Percentiles rank a stretch among this genome's conserved stretches.
These are phyloP conservation scores for Cryptococcus floricola DNA, from an alignment of 1,284 basidiomycete species.

Conservation along the genomic window DNA sequence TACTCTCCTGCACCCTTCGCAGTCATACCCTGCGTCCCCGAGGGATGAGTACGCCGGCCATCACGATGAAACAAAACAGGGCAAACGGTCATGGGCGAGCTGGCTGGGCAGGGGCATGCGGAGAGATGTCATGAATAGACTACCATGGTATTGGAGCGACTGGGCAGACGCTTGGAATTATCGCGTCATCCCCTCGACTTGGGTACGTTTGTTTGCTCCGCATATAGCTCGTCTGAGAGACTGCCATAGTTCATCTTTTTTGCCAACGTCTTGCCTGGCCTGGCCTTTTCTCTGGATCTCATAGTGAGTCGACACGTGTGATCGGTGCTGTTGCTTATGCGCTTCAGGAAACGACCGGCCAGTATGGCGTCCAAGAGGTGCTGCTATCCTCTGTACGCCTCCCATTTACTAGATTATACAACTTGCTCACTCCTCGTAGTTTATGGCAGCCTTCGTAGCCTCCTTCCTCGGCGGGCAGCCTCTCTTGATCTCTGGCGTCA, in stretches of 20 bases:
- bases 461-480: slow-evolving; percentile 87
- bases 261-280: slow-evolving; percentile 63
- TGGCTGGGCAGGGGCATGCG: slow-evolving; percentile 59
- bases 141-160: slow-evolving; percentile 77
- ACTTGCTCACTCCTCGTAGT: slow-evolving; percentile 50
- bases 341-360: slow-evolving; percentile 65
- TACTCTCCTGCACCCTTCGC: slow-evolving; percentile 33
- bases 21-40: slow-evolving; percentile 11
- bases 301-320: slow-evolving; percentile 54
- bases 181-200: slow-evolving; percentile 53
- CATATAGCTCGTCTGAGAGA: background rate
- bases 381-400: slow-evolving; percentile 47
- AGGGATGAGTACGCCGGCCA: background rate
- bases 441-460: slow-evolving; percentile 89
- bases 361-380: slow-evolving; percentile 89
- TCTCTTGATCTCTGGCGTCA: slow-evolving; percentile 88
- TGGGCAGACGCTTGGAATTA: slow-evolving; percentile 90
- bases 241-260: slow-evolving; percentile 44
- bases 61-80: background rate
- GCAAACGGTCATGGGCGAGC: slow-evolving; percentile 10
- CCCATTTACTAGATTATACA: background rate
- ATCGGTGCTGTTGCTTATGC: background rate
- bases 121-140: slow-evolving; percentile 68
- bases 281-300: slow-evolving; percentile 88
- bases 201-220: slow-evolving; percentile 50